Evolutionary conservation across 257 asterid species (phyloP), one percentile per base, ranked within the genome.

Genomic region (Nicotiana paniculata): DNA sequence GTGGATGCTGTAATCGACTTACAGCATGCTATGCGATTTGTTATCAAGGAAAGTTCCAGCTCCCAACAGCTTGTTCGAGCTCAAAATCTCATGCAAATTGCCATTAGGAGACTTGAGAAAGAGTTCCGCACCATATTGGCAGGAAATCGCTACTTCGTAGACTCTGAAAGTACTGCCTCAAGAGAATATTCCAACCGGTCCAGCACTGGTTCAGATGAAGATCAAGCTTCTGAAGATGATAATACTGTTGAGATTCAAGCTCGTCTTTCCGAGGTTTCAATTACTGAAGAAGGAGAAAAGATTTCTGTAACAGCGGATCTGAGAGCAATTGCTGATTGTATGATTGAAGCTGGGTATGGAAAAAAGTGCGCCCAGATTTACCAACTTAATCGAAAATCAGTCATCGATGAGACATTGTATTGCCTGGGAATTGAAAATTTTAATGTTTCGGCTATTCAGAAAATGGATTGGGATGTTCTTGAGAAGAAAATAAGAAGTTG

Each of bases 351-450:
- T 12, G 97, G 98, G 1, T 91, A 95, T 26, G 95, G 87, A 1
- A 95, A 85, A 81, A 97, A 95, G 54, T 95, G 97, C 63, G 86
- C 90, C 1, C 81, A 59, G 6, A 87, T 93, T 46, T 95, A 95
- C 88, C 86, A 87, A 54, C 76, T 91, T 53, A 84, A 88, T 33
- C 85, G 99, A 16, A 91, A 86, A 83, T 95, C 99, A 37, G 89
- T 93, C 0, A 81, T 93, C 10, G 98, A 95, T 39, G 99, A 95
- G 90, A 77, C 93, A 48, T n/a, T 95, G 61, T 89, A 92, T 66
- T 83, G 86, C 66, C 75, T 95, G 37, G 97, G 95, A 55, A 88
- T 95, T 46, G 94, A 93, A 64, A 90, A 88, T 32, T 33, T 87
- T 77, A 88, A 70, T 68, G 62, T 26, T 4, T 84, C 93, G 4